phyloP scores from a whole-genome alignment of 345 rosid species.

The Eucalyptus regnans region DNA sequence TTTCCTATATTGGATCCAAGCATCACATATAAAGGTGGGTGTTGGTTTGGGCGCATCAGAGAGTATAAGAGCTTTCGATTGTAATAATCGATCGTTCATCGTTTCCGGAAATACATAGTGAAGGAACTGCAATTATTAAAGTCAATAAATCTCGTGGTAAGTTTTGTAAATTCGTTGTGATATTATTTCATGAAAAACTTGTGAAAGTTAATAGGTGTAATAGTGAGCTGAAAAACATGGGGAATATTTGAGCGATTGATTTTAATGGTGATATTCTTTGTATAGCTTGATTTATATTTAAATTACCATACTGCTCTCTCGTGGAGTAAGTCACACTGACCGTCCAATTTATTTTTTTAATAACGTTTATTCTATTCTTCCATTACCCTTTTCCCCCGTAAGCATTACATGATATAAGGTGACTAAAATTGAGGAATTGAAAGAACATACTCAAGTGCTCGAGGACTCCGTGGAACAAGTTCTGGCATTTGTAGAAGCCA shows the following conservation, averaged over 20 bases:
- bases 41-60: background rate
- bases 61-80: background rate
- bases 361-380: background rate
- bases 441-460: background rate
- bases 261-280: background rate
- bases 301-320: background rate
- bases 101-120: background rate
- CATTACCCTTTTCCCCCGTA: background rate
- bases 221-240: background rate
- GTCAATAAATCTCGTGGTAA: background rate
- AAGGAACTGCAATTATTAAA: background rate
- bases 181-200: background rate
- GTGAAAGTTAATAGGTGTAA: background rate
- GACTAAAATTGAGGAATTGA: background rate
- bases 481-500: background rate
- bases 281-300: background rate
- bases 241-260: background rate
- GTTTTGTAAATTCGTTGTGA: background rate
- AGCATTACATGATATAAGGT: background rate
- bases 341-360: background rate
- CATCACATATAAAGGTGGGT: no score
- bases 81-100: no score
- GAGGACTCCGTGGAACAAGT: background rate
- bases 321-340: background rate
- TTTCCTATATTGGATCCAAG: background rate